Base-by-base conservation (phyloP, 805 yeast species). In the Starmerella stigmatis region DNA sequence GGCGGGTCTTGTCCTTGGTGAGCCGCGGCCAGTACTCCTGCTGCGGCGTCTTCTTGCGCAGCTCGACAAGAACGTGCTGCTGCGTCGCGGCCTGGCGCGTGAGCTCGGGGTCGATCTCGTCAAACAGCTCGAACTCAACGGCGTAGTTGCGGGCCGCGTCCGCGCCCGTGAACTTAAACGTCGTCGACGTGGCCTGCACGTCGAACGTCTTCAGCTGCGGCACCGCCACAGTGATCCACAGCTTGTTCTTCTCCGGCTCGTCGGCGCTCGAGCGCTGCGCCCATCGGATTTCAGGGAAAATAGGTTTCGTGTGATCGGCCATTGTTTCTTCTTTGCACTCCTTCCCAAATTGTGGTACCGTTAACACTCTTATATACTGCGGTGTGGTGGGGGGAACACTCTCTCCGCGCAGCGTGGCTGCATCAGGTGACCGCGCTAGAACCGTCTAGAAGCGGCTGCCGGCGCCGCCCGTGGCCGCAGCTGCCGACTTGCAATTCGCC, bases 1-100 rank as follows among this genome's bases (percentile, higher is more conserved):
- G 75, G 62, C 79, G 86, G 59, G 74, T 71, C 69, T 86, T 85
- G 58, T 82, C 88, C 67, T 86, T 88, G 46, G 88, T 81, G 62
- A 89, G 73, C 61, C 97, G 77, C 56, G 98, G 97, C 98, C 98
- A 89, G 72, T 66, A 89, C 61, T 86, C 96, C 47, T 69, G 76
- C 55, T 75, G 70, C 19, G 72, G 62, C 45, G 74, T 76, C 60
- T 75, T 74, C 75, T 92, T 85, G 67, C 81, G 72, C 53, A 88
- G 62, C 43, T 79, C 72, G 50, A 84, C 74, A 57, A 69, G 69
- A 47, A 82, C 64, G 34, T 77, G 76, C 48, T 82, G 78, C 32
- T 81, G 86, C 12, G 79, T 74, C 41, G 73, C 69, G 49, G 71
- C 70, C 56, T 75, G 72, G 37, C 66, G 64, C 6, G 92, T 77